A percentile compares a stretch with the other conserved stretches of the same genome.
phyloP scores from a whole-genome alignment of 2,329 filamentous ascomycete genomes.

The Colletotrichum zoysiae region DNA sequence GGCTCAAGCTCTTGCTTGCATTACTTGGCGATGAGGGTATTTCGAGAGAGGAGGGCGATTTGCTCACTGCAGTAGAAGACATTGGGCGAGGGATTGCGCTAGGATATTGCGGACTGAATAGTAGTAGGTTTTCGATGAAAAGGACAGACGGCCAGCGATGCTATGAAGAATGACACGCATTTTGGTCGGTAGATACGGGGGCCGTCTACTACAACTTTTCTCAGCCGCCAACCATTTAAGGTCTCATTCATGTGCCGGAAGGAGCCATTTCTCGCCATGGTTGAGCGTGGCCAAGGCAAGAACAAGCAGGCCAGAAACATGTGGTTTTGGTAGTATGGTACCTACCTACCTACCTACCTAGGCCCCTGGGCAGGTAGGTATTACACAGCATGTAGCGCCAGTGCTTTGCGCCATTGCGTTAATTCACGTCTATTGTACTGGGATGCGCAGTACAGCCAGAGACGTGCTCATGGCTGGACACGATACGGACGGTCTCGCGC shows the following conservation, averaged over 20 bases:
- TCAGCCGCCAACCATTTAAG: not conserved
- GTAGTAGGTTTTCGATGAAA: not conserved
- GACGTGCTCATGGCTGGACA: not conserved
- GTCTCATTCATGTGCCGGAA: not conserved
- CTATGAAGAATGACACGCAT: not conserved
- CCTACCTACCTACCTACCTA: too few species aligned
- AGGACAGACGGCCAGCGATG: not conserved
- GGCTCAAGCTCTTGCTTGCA: not conserved
- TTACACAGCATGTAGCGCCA: not conserved
- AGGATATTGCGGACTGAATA: not conserved
- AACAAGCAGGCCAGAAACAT: constrained; percentile 11
- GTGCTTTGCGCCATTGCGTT: constrained; percentile 24
- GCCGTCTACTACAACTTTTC: not conserved
- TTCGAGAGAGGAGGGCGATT: not conserved
- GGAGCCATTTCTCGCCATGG: not conserved
- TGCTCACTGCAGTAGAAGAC: not conserved
- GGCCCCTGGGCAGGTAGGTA: not conserved
- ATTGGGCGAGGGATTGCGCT: not conserved
- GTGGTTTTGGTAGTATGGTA: constrained; percentile 36
- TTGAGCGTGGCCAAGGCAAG: not conserved
- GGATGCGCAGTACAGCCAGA: not conserved
- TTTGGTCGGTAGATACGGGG: too few species aligned
- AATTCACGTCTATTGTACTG: constrained; percentile 1
- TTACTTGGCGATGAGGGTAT: not conserved
- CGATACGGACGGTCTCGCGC: not conserved